Evolutionary conservation across 345 rosid species (phyloP).

Genomic region (Populus ilicifolia): DNA sequence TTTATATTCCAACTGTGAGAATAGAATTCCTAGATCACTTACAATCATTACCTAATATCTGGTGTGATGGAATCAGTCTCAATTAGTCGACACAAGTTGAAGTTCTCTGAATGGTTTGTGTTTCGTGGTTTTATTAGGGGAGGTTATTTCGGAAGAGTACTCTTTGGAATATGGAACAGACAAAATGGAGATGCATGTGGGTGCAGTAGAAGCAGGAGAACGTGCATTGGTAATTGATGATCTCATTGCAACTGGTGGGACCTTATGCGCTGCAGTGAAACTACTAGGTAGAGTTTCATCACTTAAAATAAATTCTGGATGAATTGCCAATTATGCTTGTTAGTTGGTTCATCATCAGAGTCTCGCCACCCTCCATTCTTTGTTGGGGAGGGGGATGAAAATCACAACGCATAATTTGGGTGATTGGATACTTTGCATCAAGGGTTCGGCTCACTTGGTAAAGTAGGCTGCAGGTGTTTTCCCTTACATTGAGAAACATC

Average conservation of each 20-base stretch:
- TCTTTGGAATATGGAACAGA: slow-evolving; percentile 96
- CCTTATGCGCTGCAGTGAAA: slow-evolving; percentile 81
- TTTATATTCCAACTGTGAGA: neutral
- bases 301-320: neutral
- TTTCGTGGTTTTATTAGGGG: slow-evolving; percentile 45
- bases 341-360: too few relatives aligned
- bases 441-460: too few relatives aligned
- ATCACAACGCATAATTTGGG: too few relatives aligned
- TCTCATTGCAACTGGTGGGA: slow-evolving; percentile 97
- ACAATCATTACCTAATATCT: neutral
- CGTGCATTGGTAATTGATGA: slow-evolving; percentile 84
- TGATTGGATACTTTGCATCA: too few relatives aligned
- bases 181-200: slow-evolving; percentile 94
- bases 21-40: neutral
- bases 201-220: slow-evolving; percentile 89
- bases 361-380: too few relatives aligned
- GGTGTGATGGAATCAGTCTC: neutral
- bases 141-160: slow-evolving; percentile 86
- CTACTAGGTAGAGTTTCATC: slow-evolving; percentile 63
- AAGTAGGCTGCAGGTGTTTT: too few relatives aligned
- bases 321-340: neutral
- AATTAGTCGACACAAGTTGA: neutral
- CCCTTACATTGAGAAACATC: too few relatives aligned
- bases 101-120: slow-evolving; percentile 3
- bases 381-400: too few relatives aligned